Conservation (phyloP, 148 eudicot genomes). For the Talinum fruticosum region DNA sequence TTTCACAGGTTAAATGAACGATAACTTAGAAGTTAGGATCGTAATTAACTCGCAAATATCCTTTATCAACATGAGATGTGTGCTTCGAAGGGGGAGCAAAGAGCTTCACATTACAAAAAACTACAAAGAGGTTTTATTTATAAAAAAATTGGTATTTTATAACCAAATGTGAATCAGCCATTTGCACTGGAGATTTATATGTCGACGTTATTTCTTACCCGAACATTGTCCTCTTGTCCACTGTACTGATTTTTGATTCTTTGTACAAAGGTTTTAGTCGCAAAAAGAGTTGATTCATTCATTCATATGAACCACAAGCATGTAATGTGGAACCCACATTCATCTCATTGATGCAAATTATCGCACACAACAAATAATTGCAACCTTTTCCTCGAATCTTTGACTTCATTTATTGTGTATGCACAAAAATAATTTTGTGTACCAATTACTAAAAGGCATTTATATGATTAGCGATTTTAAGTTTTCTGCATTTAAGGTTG, state of each 20-base stretch:
- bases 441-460: too few species aligned
- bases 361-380: not conserved
- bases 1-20: not conserved
- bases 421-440: not conserved
- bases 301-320: not conserved
- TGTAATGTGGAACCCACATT: not conserved
- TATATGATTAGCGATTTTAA: not conserved
- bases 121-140: not conserved
- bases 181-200: not conserved
- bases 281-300: not conserved
- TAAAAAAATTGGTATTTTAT: not conserved
- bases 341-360: not conserved
- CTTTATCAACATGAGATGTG: not conserved
- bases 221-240: not conserved
- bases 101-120: too few species aligned
- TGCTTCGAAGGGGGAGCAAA: too few species aligned
- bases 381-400: not conserved
- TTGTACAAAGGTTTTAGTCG: not conserved
- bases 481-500: not conserved
- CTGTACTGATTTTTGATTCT: not conserved
- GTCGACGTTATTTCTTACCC: not conserved
- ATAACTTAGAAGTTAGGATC: not conserved
- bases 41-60: not conserved
- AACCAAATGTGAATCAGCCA: not conserved
- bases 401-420: too few species aligned